phyloP scores from a whole-genome alignment of 192 early-diverging fungal genomes.

The Linnemannia hyalina region DNA sequence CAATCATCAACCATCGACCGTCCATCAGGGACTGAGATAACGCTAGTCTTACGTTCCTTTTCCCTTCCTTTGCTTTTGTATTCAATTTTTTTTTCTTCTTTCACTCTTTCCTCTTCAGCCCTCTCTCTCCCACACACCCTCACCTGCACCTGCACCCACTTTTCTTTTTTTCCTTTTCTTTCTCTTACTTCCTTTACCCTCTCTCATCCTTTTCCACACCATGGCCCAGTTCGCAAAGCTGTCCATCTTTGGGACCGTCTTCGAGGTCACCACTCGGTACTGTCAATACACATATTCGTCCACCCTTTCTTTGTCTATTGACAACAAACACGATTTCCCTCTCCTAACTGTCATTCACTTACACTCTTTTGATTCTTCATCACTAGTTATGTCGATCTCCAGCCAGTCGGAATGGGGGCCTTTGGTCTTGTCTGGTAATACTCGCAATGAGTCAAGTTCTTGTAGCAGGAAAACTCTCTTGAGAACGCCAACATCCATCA shows the following conservation, averaged over 20 bases:
- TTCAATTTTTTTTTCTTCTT: neutral
- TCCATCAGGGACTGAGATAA: neutral
- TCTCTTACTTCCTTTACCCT: neutral
- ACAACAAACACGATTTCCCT: constrained; percentile 12
- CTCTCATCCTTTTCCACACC: neutral
- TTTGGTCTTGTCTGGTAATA: constrained; percentile 96
- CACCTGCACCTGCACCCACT: neutral
- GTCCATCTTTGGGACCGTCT: constrained; percentile 87
- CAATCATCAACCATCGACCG: neutral
- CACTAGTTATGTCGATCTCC: constrained; percentile 87
- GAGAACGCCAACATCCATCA: neutral
- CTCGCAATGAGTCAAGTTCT: neutral
- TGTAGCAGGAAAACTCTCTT: neutral
- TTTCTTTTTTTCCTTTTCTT: neutral
- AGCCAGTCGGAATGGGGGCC: constrained; percentile 97
- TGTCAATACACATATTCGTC: neutral
- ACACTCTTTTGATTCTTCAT: neutral
- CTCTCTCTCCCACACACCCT: neutral
- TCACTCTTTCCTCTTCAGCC: no score
- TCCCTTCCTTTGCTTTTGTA: neutral
- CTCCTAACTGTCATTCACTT: neutral
- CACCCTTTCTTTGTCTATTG: neutral
- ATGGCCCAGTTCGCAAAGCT: constrained; percentile 68
- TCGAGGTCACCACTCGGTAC: constrained; percentile 66
- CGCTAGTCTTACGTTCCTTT: neutral